Evolutionary conservation across 2,329 filamentous ascomycete genomes (phyloP), one percentile per base, ranked within the genome.

Genomic region (Diaporthe helianthi): DNA sequence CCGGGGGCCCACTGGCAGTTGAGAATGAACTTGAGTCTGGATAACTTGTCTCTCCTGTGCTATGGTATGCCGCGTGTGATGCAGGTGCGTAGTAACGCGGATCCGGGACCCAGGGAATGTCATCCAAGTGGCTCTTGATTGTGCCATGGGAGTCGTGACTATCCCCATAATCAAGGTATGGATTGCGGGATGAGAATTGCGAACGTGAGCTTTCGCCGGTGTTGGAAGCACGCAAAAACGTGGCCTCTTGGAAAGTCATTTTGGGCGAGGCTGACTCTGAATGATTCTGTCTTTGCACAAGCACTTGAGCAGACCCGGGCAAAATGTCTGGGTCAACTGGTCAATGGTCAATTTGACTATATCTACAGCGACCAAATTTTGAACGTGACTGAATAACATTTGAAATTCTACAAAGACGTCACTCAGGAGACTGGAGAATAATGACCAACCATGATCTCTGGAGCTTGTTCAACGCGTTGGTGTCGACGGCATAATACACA

Each of bases 381-480:
- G 19, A 13, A 49, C 58, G 29, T 36, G 4, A 8, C 19, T 31
- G n/a, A 29, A 33, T n/a, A n/a, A n/a, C n/a, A n/a, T n/a, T n/a
- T n/a, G n/a, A 15, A 8, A 12, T 12, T 47, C 7, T 26, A 29
- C 4, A 19, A 49, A 63, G n/a, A n/a, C 29, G 41, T 63, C 44
- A 47, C 44, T 47, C 44, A 63, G 58, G 58, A 63, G 58, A 19
- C 33, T 2, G 0, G 13, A 19, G 13, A 9, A 10, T 2, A 49
- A 9, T 6, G 22, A n/a, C 44, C 29, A 49, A 63, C 58, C 58
- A 49, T 7, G 33, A 36, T 9, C 19, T 17, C 31, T 24, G 44
- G 44, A 36, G 41, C 58, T 63, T 49, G 58, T 63, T 63, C 49
- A 26, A 61, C 41, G 58, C 58, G 58, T 63, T 31, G n/a, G 19